These are phyloP conservation scores for Myxozyma neotropica DNA, from an alignment of 805 yeast species.

Conservation along the genomic window DNA sequence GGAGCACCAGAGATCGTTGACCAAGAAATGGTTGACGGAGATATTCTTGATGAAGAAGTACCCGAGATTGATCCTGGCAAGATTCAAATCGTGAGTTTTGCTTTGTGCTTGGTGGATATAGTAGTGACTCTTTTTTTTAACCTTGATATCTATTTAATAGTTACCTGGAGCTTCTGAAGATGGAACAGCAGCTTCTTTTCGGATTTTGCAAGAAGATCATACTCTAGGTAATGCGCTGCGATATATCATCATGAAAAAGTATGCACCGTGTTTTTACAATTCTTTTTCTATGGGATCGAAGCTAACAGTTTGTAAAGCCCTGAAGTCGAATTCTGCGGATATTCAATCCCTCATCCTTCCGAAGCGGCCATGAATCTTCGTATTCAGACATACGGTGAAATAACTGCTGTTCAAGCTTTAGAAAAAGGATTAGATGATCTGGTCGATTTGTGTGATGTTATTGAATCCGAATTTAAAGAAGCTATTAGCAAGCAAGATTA, in stretches of 20 bases:
- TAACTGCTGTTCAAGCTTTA: slow-evolving; percentile 89
- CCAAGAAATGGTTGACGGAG: slow-evolving; percentile 14
- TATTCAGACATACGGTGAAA: slow-evolving; percentile 86
- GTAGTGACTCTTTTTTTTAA: not conserved
- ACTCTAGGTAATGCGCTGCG: slow-evolving; percentile 93
- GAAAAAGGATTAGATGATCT: slow-evolving; percentile 89
- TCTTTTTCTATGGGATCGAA: not conserved
- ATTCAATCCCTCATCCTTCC: slow-evolving; percentile 97
- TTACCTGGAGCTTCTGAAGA: slow-evolving; percentile 90
- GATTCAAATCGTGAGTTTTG: slow-evolving; percentile 38
- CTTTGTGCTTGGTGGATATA: not conserved
- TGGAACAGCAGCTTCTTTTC: slow-evolving; percentile 93
- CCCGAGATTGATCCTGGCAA: slow-evolving; percentile 39
- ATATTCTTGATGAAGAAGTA: slow-evolving; percentile 10
- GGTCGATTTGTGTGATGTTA: slow-evolving; percentile 75
- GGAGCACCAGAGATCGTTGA: slow-evolving; percentile 9
- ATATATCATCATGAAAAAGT: slow-evolving; percentile 91
- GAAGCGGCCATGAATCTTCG: slow-evolving; percentile 86
- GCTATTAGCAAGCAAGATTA: slow-evolving; percentile 61
- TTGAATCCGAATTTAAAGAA: slow-evolving; percentile 77
- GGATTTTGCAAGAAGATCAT: slow-evolving; percentile 91
- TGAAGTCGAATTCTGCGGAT: slow-evolving; percentile 97
- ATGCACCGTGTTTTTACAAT: not conserved
- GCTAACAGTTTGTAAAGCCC: slow-evolving; percentile 49
- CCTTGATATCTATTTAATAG: slow-evolving; percentile 23